Percentiles rank a stretch among this genome's conserved stretches.
phyloP scores from a whole-genome alignment of 2,329 filamentous ascomycete genomes.

The Phaeosphaeriaceae sp. region DNA sequence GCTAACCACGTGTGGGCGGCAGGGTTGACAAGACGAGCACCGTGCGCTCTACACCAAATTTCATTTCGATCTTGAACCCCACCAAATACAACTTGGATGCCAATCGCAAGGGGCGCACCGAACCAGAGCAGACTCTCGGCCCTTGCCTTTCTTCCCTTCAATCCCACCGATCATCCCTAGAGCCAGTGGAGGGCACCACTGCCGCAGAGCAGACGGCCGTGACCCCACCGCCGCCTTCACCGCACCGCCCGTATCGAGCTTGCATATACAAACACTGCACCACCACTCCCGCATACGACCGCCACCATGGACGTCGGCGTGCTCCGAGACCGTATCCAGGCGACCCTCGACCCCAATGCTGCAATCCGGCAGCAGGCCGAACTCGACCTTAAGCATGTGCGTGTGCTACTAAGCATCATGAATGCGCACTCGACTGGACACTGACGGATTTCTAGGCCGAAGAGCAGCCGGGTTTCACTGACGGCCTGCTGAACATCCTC shows the following conservation, averaged over 20 bases:
- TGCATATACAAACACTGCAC: constrained; percentile 13
- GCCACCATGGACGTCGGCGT: constrained; percentile 74
- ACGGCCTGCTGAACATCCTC: constrained; percentile 88
- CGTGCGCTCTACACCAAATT: constrained; percentile 10
- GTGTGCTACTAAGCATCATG: constrained; percentile 35
- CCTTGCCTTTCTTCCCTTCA: constrained; percentile 12
- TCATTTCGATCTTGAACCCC: constrained; percentile 20
- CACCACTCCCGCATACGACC: constrained; percentile 8
- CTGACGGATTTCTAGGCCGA: constrained; percentile 71
- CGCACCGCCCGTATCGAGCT: constrained; percentile 21
- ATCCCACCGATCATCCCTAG: constrained; percentile 17
- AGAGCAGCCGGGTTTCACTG: constrained; percentile 86
- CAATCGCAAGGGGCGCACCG: constrained; percentile 34
- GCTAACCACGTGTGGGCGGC: neutral
- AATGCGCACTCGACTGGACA: constrained; percentile 17
- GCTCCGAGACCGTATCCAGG: constrained; percentile 77
- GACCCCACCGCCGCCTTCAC: constrained; percentile 26
- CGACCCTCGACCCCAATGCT: constrained; percentile 76
- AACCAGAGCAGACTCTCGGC: constrained; percentile 19
- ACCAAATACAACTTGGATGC: constrained; percentile 34
- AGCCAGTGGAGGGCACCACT: constrained; percentile 18
- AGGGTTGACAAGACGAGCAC: neutral
- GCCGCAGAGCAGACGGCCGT: constrained; percentile 18
- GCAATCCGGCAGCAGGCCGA: constrained; percentile 79
- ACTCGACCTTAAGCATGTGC: constrained; percentile 81